These are phyloP conservation scores for Aspergillus fischeri DNA, from an alignment of 2,329 filamentous ascomycete species.

Conservation along the genomic window DNA sequence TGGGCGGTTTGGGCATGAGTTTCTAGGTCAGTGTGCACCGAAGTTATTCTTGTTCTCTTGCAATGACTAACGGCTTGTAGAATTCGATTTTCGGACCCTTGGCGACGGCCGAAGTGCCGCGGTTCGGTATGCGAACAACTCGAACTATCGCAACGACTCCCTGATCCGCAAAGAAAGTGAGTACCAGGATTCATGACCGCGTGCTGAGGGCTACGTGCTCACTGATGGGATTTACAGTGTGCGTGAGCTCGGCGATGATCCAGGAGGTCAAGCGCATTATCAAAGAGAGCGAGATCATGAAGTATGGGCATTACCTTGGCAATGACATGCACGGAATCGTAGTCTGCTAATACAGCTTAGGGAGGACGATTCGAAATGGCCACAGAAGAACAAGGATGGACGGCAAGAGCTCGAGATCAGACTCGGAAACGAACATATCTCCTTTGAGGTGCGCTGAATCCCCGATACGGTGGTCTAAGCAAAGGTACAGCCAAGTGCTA, in stretches of 20 bases:
- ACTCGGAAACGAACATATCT: constrained; percentile 91
- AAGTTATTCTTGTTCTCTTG: constrained; percentile 12
- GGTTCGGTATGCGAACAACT: constrained; percentile 97
- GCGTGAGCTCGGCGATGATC: constrained; percentile 83
- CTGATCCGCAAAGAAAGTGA: constrained; percentile 98
- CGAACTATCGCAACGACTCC: constrained; percentile 98
- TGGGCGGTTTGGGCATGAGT: constrained; percentile 96
- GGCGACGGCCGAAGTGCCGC: constrained; percentile 91
- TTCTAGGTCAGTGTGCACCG: constrained; percentile 64
- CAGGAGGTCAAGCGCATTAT: constrained; percentile 96
- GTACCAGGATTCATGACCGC: constrained; percentile 31
- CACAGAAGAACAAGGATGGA: constrained; percentile 98
- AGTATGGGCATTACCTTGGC: constrained; percentile 53
- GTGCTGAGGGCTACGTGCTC: constrained; percentile 1
- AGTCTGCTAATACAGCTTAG: constrained; percentile 44
- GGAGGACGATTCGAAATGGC: constrained; percentile 98
- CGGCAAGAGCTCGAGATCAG: constrained; percentile 94
- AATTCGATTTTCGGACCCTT: constrained; percentile 92
- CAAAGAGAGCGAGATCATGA: constrained; percentile 94
- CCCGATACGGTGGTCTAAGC: not conserved
- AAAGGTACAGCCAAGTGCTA: not conserved
- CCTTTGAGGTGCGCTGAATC: constrained; percentile 69
- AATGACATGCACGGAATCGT: not conserved
- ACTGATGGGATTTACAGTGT: constrained; percentile 61
- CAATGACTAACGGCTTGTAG: constrained; percentile 46